phyloP scores from a whole-genome alignment of 1,284 basidiomycete genomes.

The Gymnopus androsaceus region DNA sequence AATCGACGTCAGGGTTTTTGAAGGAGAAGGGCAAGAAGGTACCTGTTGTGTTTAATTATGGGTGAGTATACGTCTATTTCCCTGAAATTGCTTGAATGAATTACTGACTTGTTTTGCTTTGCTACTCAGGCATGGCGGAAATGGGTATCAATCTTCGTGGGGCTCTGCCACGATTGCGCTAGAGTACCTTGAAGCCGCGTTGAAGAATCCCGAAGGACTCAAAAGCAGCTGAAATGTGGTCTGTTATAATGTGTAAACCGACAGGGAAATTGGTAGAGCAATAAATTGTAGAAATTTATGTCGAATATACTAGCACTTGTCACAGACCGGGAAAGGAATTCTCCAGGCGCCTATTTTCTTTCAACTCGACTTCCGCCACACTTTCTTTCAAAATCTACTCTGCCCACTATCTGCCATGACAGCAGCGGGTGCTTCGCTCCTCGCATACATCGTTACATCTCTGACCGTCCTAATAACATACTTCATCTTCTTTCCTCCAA shows the following conservation, averaged over 20 bases:
- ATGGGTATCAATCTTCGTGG: conserved; percentile 65
- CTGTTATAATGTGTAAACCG: too few species aligned
- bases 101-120: conserved; percentile 11
- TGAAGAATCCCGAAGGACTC: conserved; percentile 15
- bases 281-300: too few species aligned
- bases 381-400: background rate
- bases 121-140: conserved; percentile 42
- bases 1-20: conserved; percentile 2
- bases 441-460: conserved; percentile 11
- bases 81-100: conserved; percentile 5
- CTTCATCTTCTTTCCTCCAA: conserved; percentile 11
- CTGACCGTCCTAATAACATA: conserved; percentile 7
- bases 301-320: too few species aligned
- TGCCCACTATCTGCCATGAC: background rate
- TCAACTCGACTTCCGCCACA: background rate
- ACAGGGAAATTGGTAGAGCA: background rate
- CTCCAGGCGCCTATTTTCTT: too few species aligned
- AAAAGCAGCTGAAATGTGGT: too few species aligned
- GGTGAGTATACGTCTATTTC: conserved; percentile 50
- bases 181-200: conserved; percentile 43
- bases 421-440: conserved; percentile 15
- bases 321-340: too few species aligned
- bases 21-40: conserved; percentile 24
- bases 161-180: conserved; percentile 55
- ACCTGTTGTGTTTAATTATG: conserved; percentile 50